Evolutionary conservation across 23 red algal species (phyloP).

Genomic region (Gracilaria gracilis): DNA sequence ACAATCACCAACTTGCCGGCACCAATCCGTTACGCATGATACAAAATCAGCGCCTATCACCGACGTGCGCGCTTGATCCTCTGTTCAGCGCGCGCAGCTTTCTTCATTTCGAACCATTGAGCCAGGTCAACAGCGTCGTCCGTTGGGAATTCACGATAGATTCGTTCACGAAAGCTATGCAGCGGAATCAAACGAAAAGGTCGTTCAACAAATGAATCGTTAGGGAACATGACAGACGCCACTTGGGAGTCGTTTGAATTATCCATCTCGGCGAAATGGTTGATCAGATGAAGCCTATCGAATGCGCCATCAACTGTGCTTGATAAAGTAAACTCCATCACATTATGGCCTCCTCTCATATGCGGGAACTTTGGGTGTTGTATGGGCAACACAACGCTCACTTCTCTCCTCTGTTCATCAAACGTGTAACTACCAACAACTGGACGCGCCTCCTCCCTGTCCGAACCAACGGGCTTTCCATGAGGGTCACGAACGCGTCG

Average conservation of each 20-base stretch:
- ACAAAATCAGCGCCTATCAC: background rate
- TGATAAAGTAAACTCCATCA: constrained; percentile 39
- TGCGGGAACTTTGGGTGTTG: constrained; percentile 53
- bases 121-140: constrained; percentile 50
- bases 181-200: constrained; percentile 56
- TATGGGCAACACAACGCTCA: constrained; percentile 39
- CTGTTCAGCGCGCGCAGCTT: constrained; percentile 31
- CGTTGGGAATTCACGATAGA: constrained; percentile 52
- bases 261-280: constrained; percentile 53
- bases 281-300: constrained; percentile 40
- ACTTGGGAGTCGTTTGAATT: background rate
- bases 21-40: background rate
- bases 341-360: constrained; percentile 31
- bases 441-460: constrained; percentile 31
- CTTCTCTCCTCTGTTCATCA: constrained; percentile 18
- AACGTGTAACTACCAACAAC: constrained; percentile 44
- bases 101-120: constrained; percentile 68
- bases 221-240: constrained; percentile 3
- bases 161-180: constrained; percentile 14
- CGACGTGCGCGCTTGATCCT: background rate
- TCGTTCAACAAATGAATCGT: constrained; percentile 1
- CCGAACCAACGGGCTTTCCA: background rate
- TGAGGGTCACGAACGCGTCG: constrained; percentile 32
- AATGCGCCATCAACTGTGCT: constrained; percentile 41
- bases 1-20: constrained; percentile 2